phyloP scores from a whole-genome alignment of 2,329 filamentous ascomycete species.

The Tolypocladium endophyticum region DNA sequence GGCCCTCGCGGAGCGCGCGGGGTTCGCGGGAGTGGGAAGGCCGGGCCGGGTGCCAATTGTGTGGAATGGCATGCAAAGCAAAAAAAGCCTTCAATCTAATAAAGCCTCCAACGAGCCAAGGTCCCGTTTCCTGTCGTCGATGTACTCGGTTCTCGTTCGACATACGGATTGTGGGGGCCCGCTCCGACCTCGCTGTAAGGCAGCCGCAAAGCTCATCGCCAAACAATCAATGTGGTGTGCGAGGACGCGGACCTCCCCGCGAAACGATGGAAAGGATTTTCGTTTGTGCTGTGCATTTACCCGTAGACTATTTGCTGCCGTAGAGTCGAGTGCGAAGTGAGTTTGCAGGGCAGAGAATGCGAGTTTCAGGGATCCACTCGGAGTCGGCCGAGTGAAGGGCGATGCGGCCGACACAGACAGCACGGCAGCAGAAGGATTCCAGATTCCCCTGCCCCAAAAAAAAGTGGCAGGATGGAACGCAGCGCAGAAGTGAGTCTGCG shows the following conservation, averaged over 20 bases:
- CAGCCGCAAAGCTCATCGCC: background rate
- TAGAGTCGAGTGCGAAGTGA: background rate
- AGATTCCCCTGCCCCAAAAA: background rate
- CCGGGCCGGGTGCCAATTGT: background rate
- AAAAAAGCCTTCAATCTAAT: background rate
- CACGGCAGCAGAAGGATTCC: background rate
- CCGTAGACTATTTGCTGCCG: too few species aligned
- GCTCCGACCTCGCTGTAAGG: background rate
- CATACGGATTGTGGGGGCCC: background rate
- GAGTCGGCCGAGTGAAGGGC: background rate
- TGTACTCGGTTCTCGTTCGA: too few species aligned
- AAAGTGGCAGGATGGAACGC: background rate
- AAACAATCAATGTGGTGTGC: background rate
- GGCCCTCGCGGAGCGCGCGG: background rate
- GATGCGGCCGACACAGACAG: background rate
- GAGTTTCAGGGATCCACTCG: background rate
- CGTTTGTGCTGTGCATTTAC: background rate
- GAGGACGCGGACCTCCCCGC: background rate
- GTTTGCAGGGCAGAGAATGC: background rate
- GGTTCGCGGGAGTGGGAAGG: background rate
- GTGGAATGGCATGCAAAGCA: background rate
- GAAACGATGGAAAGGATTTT: background rate
- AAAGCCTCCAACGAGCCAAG: background rate
- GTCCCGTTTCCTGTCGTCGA: background rate
- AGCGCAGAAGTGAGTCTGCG: background rate